Evolutionary conservation across 331 rosid genomes (phyloP).

Genomic region (Malus hybrid): DNA sequence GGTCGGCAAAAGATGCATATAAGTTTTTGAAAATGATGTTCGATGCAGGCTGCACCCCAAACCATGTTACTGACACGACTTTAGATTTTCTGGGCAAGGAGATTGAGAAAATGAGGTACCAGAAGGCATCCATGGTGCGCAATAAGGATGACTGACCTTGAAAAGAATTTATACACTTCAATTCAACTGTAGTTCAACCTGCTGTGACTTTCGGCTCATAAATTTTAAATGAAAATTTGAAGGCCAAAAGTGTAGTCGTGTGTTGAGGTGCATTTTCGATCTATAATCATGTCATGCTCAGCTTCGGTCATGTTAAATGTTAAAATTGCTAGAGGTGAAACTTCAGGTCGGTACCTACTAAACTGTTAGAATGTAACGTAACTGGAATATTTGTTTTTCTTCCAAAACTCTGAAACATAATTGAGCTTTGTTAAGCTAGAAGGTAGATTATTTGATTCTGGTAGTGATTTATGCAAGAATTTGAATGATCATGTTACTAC

Average conservation of each 20-base stretch:
- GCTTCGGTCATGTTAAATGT: neutral
- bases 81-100: conserved; percentile 85
- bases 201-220: neutral
- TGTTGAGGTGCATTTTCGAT: neutral
- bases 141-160: conserved; percentile 27
- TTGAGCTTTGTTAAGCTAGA: neutral
- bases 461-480: neutral
- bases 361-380: neutral
- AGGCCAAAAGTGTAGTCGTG: neutral
- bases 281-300: neutral
- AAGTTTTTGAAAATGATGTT: conserved; percentile 80
- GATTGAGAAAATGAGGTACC: conserved; percentile 65
- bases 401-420: neutral
- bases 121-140: conserved; percentile 57
- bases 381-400: neutral
- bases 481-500: neutral
- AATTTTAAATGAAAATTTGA: neutral
- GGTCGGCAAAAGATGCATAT: conserved; percentile 73
- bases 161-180: neutral
- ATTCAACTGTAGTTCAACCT: neutral
- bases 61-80: conserved; percentile 82
- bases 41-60: conserved; percentile 76
- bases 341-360: neutral
- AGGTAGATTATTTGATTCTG: neutral
- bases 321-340: neutral